phyloP scores from a whole-genome alignment of 345 rosid genomes.

The Populus euphratica region DNA sequence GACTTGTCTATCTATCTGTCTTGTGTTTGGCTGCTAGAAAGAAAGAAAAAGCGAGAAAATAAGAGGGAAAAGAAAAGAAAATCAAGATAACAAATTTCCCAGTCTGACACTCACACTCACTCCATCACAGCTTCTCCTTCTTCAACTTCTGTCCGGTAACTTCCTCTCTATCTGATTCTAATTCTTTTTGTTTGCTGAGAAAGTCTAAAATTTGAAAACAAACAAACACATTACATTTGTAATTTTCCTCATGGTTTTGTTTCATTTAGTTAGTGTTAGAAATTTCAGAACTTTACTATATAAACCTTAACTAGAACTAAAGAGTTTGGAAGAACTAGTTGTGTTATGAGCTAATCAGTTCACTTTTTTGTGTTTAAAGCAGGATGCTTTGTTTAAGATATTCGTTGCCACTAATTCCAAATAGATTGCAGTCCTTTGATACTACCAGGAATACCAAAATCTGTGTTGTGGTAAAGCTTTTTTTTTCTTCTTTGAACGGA shows the following conservation, averaged over 20 bases:
- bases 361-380: conserved; percentile 7
- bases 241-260: too few species aligned
- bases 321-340: not conserved
- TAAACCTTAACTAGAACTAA: too few species aligned
- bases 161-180: not conserved
- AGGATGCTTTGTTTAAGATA: conserved; percentile 59
- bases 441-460: conserved; percentile 23
- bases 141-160: not conserved
- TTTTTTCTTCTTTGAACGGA: not conserved
- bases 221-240: too few species aligned
- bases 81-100: not conserved
- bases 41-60: not conserved
- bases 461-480: conserved; percentile 49
- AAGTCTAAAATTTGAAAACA: too few species aligned
- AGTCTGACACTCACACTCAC: too few species aligned
- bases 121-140: not conserved
- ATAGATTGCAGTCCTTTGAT: conserved; percentile 32
- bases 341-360: not conserved
- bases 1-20: too few species aligned
- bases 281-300: too few species aligned
- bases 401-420: conserved; percentile 45
- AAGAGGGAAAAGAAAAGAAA: not conserved
- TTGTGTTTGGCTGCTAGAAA: conserved; percentile 1
- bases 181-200: too few species aligned
- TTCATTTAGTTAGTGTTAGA: too few species aligned